A percentile compares a stretch with the other conserved stretches of the same genome.
Conservation (phyloP, 83 land plant genomes). For the Diphasiastrum complanatum region DNA sequence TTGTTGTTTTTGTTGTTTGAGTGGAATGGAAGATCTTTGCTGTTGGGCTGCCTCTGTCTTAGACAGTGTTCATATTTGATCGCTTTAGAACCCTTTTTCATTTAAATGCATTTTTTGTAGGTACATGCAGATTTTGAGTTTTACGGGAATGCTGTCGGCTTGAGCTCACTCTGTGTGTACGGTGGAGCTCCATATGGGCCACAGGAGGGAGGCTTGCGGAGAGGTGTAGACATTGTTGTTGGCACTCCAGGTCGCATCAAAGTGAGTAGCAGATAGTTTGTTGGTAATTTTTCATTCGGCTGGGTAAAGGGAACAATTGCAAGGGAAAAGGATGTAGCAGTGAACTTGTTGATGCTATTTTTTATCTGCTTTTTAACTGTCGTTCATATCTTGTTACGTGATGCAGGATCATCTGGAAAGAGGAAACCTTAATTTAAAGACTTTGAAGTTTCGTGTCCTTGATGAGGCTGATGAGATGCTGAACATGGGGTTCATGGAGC, state of each 20-base stretch:
- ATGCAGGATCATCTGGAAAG: conserved; percentile 75
- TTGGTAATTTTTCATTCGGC: neutral
- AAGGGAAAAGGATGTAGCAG: neutral
- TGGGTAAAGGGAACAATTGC: neutral
- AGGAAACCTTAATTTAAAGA: conserved; percentile 60
- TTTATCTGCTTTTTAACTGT: neutral
- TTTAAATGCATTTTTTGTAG: conserved; percentile 29
- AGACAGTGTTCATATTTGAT: neutral
- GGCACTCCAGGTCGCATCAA: conserved; percentile 96
- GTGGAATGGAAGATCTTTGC: neutral
- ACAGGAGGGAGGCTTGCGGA: conserved; percentile 60
- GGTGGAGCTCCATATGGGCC: conserved; percentile 74
- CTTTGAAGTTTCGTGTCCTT: conserved; percentile 82
- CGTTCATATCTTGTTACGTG: neutral
- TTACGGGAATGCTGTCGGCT: conserved; percentile 72
- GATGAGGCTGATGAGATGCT: conserved; percentile 99
- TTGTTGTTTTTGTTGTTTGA: too few species aligned
- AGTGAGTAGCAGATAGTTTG: conserved; percentile 29
- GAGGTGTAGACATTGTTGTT: conserved; percentile 89
- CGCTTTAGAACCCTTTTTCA: neutral
- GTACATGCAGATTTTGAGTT: conserved; percentile 80
- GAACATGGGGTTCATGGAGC: conserved; percentile 98
- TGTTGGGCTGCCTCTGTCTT: neutral
- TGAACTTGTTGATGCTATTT: neutral
- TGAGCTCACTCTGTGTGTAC: conserved; percentile 67